These are phyloP conservation scores for Punica granatum DNA, from an alignment of 345 rosid species.

Conservation along the genomic window DNA sequence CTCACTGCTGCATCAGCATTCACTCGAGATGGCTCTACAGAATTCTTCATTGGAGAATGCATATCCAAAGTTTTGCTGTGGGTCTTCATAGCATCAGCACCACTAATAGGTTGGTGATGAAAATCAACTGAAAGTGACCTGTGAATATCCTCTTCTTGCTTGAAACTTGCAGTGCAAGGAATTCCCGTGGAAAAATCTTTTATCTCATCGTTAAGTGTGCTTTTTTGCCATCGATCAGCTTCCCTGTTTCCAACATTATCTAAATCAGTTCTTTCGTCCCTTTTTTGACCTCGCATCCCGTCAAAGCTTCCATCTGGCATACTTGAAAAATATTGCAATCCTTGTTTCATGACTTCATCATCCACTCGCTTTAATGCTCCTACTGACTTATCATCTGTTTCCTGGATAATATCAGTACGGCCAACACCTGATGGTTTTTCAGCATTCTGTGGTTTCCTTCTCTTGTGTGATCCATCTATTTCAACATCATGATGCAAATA, in stretches of 20 bases:
- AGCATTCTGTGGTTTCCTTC: slow-evolving; percentile 22
- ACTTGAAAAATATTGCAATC: slow-evolving; percentile 12
- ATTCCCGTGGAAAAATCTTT: slow-evolving; percentile 7
- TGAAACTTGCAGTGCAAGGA: slow-evolving; percentile 3
- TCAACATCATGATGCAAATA: slow-evolving; percentile 39
- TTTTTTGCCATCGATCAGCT: slow-evolving; percentile 5
- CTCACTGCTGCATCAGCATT: slow-evolving; percentile 15
- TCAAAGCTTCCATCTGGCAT: slow-evolving; percentile 12
- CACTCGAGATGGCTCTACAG: slow-evolving; percentile 14
- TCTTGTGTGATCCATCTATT: slow-evolving; percentile 24
- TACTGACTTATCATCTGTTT: slow-evolving; percentile 14
- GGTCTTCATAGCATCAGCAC: slow-evolving; percentile 11
- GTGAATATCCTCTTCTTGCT: slow-evolving; percentile 14
- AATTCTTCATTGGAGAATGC: slow-evolving; percentile 11
- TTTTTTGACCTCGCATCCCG: slow-evolving; percentile 14
- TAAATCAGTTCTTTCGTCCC: slow-evolving; percentile 14
- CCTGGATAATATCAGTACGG: slow-evolving; percentile 16
- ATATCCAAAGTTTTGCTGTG: slow-evolving; percentile 14
- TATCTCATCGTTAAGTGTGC: slow-evolving; percentile 13
- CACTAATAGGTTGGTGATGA: slow-evolving; percentile 7
- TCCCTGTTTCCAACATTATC: slow-evolving; percentile 9
- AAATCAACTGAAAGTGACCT: slow-evolving; percentile 7
- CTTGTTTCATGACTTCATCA: slow-evolving; percentile 15
- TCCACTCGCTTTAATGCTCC: slow-evolving; percentile 15
- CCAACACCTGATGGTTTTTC: slow-evolving; percentile 21